Evolutionary conservation across 805 yeast genomes (phyloP), one percentile per base, ranked within the genome.

Genomic region (Millerozyma acaciae): DNA sequence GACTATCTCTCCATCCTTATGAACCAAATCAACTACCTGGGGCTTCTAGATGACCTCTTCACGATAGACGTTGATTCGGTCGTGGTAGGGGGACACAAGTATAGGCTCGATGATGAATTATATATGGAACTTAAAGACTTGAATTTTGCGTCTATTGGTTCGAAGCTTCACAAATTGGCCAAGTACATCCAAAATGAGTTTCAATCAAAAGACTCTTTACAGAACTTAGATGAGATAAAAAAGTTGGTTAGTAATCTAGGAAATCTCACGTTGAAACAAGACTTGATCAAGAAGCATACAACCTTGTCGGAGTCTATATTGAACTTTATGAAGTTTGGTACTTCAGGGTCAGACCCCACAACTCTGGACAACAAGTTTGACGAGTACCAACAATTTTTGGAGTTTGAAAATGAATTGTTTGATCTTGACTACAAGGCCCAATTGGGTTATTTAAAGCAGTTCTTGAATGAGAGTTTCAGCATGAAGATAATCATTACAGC

Each of bases 131-230:
- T 89, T 10, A 75, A 78, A 40, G 75, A 77, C 49, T 58, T 78
- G 35, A 88, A 88, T 42, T 89, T 93, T 55, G 83, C 89, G 2
- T 70, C 78, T 16, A 80, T 89, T 21, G 97, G 97, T 2, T 71
- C 76, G 5, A 68, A 70, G 16, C 66, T 93, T 28, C 89, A 87
- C 53, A 54, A 64, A 16, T 64, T 78, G 36, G 97, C 97, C 0
- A 79, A 76, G 42, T 60, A 68, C 28, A 61, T 93, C 27, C 94
- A 87, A 53, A 60, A 64, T 4, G 80, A 80, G 47, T 85, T 78
- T 51, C 48, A 44, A 31, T 41, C 48, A 13, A 53, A 46, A 21
- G 45, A 51, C 8, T 39, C 43, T 29, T 31, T 58, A 9, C 30
- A 45, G 4, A 58, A 51, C 12, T 33, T 54, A 16, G 29, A 26